phyloP scores from a whole-genome alignment of 2,329 filamentous ascomycete species.

The Calonectria naviculata region DNA sequence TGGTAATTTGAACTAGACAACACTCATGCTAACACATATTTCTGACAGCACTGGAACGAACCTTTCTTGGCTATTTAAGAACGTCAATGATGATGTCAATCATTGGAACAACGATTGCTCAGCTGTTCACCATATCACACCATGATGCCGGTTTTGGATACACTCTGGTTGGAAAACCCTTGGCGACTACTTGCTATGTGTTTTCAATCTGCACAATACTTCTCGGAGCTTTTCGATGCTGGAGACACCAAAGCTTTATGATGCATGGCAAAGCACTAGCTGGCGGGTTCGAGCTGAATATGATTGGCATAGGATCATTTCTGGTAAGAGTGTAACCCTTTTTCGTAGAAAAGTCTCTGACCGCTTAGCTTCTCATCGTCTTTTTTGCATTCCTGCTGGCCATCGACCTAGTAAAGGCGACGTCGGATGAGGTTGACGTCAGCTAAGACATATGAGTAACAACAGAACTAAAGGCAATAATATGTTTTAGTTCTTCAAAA shows the following conservation, averaged over 20 bases:
- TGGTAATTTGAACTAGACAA: not conserved
- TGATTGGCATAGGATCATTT: constrained; percentile 31
- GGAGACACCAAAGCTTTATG: constrained; percentile 45
- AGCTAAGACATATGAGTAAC: not conserved
- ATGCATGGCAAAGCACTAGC: constrained; percentile 43
- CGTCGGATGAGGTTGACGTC: not conserved
- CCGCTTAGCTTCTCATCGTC: constrained; percentile 30
- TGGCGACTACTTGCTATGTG: constrained; percentile 57
- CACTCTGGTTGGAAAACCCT: constrained; percentile 68
- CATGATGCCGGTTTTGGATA: constrained; percentile 63
- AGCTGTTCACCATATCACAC: constrained; percentile 70
- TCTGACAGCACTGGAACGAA: constrained; percentile 74
- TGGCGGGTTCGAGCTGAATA: constrained; percentile 45
- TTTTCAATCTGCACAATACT: constrained; percentile 51
- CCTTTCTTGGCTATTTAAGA: constrained; percentile 78
- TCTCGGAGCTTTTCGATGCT: constrained; percentile 44
- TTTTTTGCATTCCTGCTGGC: constrained; percentile 38
- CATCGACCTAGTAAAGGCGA: constrained; percentile 32
- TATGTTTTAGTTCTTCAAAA: not conserved
- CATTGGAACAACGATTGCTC: constrained; percentile 72
- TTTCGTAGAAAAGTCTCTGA: constrained; percentile 8
- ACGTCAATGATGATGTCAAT: constrained; percentile 78
- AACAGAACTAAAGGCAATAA: not conserved
- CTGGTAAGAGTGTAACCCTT: constrained; percentile 23
- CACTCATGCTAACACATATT: constrained; percentile 1